These are phyloP conservation scores for Paraphaeosphaeria sporulosa DNA, from an alignment of 2,329 filamentous ascomycete species.

Conservation along the genomic window DNA sequence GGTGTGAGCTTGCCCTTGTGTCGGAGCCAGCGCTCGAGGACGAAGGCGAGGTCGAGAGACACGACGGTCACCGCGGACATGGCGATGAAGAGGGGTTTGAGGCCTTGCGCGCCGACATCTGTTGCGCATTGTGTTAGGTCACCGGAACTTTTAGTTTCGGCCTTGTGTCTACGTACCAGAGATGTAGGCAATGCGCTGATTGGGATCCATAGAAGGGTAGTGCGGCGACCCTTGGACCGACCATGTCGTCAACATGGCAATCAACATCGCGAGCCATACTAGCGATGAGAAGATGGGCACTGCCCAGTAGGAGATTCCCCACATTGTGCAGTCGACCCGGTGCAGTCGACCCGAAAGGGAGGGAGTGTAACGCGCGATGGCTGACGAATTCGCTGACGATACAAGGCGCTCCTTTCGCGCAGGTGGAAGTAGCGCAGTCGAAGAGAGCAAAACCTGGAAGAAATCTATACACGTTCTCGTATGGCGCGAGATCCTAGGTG, in stretches of 20 bases:
- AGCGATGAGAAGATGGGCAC: slow-evolving; percentile 72
- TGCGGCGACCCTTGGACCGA: slow-evolving; percentile 62
- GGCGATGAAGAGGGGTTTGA: slow-evolving; percentile 81
- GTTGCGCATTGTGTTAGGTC: slow-evolving; percentile 40
- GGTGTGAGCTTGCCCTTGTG: slow-evolving; percentile 80
- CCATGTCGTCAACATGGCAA: slow-evolving; percentile 77
- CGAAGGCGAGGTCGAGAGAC: slow-evolving; percentile 81
- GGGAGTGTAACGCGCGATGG: background rate
- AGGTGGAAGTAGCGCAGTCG: background rate
- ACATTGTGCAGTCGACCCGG: slow-evolving; percentile 29
- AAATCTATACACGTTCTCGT: background rate
- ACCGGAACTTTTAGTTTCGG: no score
- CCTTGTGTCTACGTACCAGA: slow-evolving; percentile 58
- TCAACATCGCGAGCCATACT: slow-evolving; percentile 64
- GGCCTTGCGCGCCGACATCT: slow-evolving; percentile 65
- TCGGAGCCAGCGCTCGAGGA: slow-evolving; percentile 83
- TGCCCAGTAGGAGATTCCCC: slow-evolving; percentile 62
- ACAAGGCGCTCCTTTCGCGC: slow-evolving; percentile 6
- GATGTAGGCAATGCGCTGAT: slow-evolving; percentile 74
- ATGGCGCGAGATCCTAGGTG: background rate
- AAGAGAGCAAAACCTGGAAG: background rate
- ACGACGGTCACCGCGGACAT: slow-evolving; percentile 76
- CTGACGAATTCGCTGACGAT: background rate
- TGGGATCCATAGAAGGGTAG: slow-evolving; percentile 67
- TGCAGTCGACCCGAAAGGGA: slow-evolving; percentile 3